Base-by-base conservation (phyloP, 805 yeast genomes). In the Kockiozyma suomiensis region DNA sequence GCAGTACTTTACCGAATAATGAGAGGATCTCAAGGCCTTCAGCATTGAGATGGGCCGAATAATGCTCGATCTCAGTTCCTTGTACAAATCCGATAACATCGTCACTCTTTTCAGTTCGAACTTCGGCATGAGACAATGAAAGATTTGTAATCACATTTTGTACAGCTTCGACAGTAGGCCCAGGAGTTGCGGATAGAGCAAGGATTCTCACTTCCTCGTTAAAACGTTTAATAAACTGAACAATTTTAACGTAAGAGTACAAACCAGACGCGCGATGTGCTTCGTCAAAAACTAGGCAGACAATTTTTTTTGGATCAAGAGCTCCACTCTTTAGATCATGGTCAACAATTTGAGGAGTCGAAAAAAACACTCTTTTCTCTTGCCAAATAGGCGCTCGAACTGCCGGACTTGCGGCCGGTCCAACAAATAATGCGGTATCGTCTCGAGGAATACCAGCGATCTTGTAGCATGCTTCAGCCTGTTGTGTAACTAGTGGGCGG, bases 141-240 rank as follows among this genome's bases (percentile, higher is more conserved):
- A 94, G 75, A 67, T 89, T 90, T 57, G 82, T 81, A 0, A 94
- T 85, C 28, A 94, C 87, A 49, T 84, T 86, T 72, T 96, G 97
- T 0, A 96, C 96, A 1, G 93, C 89, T 59, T 88, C 96, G 1
- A 90, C 81, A 60, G 87, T 87, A 0, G 96, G 79, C 0, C 97
- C 94, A 0, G 99, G 99, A 0, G 99, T 94, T 0, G 99, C 99
- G 0, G 98, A 91, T 63, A 94, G 76, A 0, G 97, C 98, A 53
- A 94, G 73, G 0, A 92, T 77, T 47, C 99, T 77, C 66, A 85
- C 87, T 1, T 89, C 82, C 1, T 83, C 79, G 61, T 83, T 85
- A 70, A 84, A 85, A 53, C 89, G 74, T 30, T 81, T 79, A 12
- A 88, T 72, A 67, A 83, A 85, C 63, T 82, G 78, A 1, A 88